Percentiles rank a stretch among this genome's conserved stretches.
phyloP scores from a whole-genome alignment of 1,284 basidiomycete genomes.

The Porogramme epimiltina region DNA sequence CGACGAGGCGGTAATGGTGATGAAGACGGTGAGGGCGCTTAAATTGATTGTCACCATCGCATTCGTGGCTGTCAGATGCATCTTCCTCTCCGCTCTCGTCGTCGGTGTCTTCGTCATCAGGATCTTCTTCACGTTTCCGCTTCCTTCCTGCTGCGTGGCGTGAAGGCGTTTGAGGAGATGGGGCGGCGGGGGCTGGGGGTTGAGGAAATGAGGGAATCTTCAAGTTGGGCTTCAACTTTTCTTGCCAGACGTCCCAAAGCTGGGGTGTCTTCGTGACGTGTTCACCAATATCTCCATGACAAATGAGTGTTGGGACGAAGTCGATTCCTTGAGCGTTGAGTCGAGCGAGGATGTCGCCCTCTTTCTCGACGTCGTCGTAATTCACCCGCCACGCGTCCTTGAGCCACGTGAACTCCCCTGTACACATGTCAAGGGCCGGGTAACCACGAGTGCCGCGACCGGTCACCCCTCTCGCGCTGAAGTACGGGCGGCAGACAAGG shows the following conservation, averaged over 20 bases:
- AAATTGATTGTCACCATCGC: background rate
- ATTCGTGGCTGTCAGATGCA: no score
- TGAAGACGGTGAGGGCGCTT: background rate
- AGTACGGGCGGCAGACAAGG: conserved; percentile 8
- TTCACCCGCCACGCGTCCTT: conserved; percentile 5
- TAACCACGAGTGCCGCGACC: conserved; percentile 13
- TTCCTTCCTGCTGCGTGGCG: no score
- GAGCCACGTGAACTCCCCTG: background rate
- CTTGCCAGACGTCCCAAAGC: background rate
- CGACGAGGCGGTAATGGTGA: conserved; percentile 11
- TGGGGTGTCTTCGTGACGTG: background rate
- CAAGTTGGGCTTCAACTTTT: background rate
- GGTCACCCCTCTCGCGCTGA: background rate
- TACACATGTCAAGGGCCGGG: background rate
- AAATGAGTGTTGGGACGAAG: background rate
- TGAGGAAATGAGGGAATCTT: background rate
- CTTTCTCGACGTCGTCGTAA: background rate
- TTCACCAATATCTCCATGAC: conserved; percentile 1
- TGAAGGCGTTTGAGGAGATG: no score
- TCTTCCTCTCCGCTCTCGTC: background rate
- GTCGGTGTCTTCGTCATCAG: background rate
- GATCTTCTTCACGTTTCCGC: no score
- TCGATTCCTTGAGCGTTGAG: background rate
- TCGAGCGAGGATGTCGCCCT: background rate
- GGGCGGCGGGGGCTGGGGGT: no score